phyloP scores from a whole-genome alignment of 495 filamentous ascomycete species.

The Penicillium samsonianum region DNA sequence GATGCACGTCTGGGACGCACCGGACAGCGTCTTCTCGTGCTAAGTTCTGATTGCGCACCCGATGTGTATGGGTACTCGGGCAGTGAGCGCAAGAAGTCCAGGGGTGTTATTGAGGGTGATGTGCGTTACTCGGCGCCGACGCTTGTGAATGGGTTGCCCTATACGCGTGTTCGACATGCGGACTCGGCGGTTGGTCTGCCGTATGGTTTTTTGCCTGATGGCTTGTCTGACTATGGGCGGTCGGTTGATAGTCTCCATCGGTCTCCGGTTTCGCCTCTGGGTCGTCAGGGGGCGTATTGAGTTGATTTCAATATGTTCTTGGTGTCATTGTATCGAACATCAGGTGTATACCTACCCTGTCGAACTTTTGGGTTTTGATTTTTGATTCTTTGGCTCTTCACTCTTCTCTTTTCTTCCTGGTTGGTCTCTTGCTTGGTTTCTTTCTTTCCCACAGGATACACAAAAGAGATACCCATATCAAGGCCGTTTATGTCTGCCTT shows the following conservation, averaged over 20 bases:
- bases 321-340: constrained; percentile 1
- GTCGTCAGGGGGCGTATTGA: constrained; percentile 30
- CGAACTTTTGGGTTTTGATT: neutral
- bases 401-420: neutral
- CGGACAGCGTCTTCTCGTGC: constrained; percentile 25
- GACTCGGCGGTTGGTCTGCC: constrained; percentile 18
- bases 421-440: constrained; percentile 2
- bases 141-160: constrained; percentile 42
- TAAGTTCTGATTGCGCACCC: constrained; percentile 24
- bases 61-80: constrained; percentile 39
- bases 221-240: constrained; percentile 26
- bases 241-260: constrained; percentile 25
- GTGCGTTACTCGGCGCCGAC: constrained; percentile 21
- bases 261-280: constrained; percentile 30
- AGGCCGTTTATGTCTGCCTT: constrained; percentile 5
- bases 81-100: constrained; percentile 28
- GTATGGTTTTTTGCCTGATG: constrained; percentile 21
- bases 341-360: neutral
- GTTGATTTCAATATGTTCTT: neutral
- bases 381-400: neutral
- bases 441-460: constrained; percentile 9
- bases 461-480: constrained; percentile 16
- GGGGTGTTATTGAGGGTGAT: constrained; percentile 14
- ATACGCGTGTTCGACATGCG: constrained; percentile 34
- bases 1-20: constrained; percentile 20